Evolutionary conservation across 352 stramenopile species (phyloP).

Genomic region (Pythium pyrilobum): DNA sequence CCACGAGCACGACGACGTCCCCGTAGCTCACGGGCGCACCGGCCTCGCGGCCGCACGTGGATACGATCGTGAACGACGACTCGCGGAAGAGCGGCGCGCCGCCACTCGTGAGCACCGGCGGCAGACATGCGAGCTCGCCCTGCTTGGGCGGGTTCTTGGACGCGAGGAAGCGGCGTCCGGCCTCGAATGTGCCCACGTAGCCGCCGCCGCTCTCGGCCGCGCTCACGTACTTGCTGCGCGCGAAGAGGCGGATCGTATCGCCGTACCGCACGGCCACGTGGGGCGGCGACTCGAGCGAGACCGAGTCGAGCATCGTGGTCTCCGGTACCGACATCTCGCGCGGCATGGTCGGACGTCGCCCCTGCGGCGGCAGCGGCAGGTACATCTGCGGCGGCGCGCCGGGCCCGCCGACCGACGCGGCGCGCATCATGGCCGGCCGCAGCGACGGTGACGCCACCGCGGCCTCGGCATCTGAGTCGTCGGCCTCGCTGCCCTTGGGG

Average conservation of each 20-base stretch:
- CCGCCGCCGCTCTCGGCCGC: slow-evolving; percentile 22
- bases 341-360: no score
- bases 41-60: slow-evolving; percentile 41
- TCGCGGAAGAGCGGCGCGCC: slow-evolving; percentile 35
- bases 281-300: slow-evolving; percentile 36
- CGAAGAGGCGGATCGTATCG: slow-evolving; percentile 63
- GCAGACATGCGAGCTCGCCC: slow-evolving; percentile 57
- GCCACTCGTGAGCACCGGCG: slow-evolving; percentile 32
- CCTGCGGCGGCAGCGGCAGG: not conserved
- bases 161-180: slow-evolving; percentile 46
- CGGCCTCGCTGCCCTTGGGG: slow-evolving; percentile 6
- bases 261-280: slow-evolving; percentile 67
- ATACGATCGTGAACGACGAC: slow-evolving; percentile 66
- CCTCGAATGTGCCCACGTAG: slow-evolving; percentile 71
- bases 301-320: slow-evolving; percentile 12
- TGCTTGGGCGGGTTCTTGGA: slow-evolving; percentile 63
- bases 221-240: slow-evolving; percentile 47
- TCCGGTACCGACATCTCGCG: slow-evolving; percentile 1
- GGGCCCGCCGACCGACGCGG: not conserved
- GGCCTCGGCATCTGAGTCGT: slow-evolving; percentile 10
- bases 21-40: slow-evolving; percentile 75
- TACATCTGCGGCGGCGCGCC: not conserved
- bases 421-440: slow-evolving; percentile 3
- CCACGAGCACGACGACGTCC: slow-evolving; percentile 76
- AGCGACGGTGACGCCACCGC: not conserved